Conservation (phyloP, 441 rosid genomes). For the Raphanus hybrid region DNA sequence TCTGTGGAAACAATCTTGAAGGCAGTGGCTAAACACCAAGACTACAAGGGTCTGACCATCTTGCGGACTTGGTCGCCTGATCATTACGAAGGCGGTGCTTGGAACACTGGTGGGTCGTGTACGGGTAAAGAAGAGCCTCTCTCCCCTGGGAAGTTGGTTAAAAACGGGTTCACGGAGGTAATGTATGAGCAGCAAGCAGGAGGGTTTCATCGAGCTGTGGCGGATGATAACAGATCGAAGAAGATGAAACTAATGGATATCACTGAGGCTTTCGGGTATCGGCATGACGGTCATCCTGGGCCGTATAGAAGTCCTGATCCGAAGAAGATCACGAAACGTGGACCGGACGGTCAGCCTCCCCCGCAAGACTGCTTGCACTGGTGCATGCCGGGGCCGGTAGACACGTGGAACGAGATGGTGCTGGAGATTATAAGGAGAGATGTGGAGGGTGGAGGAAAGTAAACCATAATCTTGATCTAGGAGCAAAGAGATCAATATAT, state of each 20-base stretch:
- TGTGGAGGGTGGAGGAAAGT: conserved; percentile 41
- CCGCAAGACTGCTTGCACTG: conserved; percentile 94
- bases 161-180: conserved; percentile 63
- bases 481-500: conserved; percentile 11
- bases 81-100: conserved; percentile 85
- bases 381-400: conserved; percentile 97
- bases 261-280: conserved; percentile 66
- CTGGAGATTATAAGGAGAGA: conserved; percentile 72
- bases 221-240: conserved; percentile 50
- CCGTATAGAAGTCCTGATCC: conserved; percentile 83
- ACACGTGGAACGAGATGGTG: conserved; percentile 84
- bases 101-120: conserved; percentile 94
- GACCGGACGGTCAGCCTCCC: conserved; percentile 77
- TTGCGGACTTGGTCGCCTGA: conserved; percentile 82
- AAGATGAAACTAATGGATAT: conserved; percentile 76
- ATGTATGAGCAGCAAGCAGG: conserved; percentile 77
- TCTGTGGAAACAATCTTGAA: conserved; percentile 72
- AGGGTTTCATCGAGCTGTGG: conserved; percentile 53
- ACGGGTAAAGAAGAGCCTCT: conserved; percentile 77
- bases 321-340: conserved; percentile 70
- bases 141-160: conserved; percentile 57
- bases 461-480: conserved; percentile 22
- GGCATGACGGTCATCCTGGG: conserved; percentile 92
- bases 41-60: conserved; percentile 73
- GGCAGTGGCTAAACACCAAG: conserved; percentile 61